Base-by-base conservation (phyloP, 2,329 filamentous ascomycete species). In the Fusarium transvaalense region DNA sequence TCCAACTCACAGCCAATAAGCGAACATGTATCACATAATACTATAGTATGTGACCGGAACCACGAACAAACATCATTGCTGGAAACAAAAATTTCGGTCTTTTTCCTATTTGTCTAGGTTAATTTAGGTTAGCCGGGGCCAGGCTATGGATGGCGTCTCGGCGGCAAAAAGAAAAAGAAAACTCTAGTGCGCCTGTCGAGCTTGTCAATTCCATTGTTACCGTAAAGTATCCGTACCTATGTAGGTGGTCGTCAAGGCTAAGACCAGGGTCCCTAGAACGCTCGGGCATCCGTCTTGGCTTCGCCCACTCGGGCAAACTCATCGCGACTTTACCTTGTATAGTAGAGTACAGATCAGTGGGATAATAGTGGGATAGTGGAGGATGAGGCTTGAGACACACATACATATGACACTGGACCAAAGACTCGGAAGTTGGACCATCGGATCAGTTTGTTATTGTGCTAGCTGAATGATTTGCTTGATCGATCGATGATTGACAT, bases 301-400 rank as follows among this genome's bases (percentile, higher is more conserved):
- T 61, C 27, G 45, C 64, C 67, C 31, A 68, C 64, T 70, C 37
- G 63, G 67, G 67, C 59, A 70, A 65, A 71, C 67, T 71, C 45
- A 53, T 71, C 67, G 67, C 54, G 48, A 68, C 61, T 64, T 68
- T 65, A 48, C 59, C 58, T 43, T 32, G 34, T 55, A 50, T 38
- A 38, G 47, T 27, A 50, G 47, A 19, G 32, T 38, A 38, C 32
- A 57, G 31, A 61, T 61, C 19, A 35, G 13, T 61, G 69, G 23
- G 23, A 25, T 25, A 25, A 25, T 25, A 25, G 23, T 29, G 29
- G 61, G 47, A 25, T 42, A 53, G 55, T 57, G 47, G 66, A 61
- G 47, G 42, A 38, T 29, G 27, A 19, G 27, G 66, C 48, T 34
- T 51, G 27, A 37, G 47, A 35, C 46, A 19, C 32, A 38, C 29